phyloP scores from a whole-genome alignment of 2,329 filamentous ascomycete genomes.

The Graphium sp. region DNA sequence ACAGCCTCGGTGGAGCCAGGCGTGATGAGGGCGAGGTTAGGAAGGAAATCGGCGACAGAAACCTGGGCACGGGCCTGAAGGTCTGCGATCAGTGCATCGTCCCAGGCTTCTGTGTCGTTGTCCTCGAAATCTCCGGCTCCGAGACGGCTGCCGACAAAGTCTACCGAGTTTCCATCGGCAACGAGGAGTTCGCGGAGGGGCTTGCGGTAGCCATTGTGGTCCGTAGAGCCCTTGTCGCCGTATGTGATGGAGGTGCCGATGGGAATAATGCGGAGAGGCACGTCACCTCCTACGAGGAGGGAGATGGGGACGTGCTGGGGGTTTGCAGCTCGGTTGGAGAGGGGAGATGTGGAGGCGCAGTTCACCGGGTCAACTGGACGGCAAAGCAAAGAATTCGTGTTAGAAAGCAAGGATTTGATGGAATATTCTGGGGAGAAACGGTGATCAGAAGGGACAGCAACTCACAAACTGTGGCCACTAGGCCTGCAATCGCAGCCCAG shows the following conservation, averaged over 20 bases:
- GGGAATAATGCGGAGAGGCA: constrained; percentile 13
- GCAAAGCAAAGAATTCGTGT: too few species aligned
- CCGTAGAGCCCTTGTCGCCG: constrained; percentile 13
- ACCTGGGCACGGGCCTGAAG: constrained; percentile 13
- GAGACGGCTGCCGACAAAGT: constrained; percentile 18
- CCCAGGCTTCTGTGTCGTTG: constrained; percentile 19
- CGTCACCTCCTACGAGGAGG: constrained; percentile 2
- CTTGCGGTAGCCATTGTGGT: constrained; percentile 17
- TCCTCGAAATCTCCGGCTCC: constrained; percentile 16
- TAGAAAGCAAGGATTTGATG: too few species aligned
- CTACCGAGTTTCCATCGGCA: constrained; percentile 12
- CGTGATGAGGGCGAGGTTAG: constrained; percentile 20
- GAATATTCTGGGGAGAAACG: too few species aligned
- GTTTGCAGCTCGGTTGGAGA: too few species aligned
- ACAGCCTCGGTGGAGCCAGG: constrained; percentile 21
- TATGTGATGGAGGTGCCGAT: constrained; percentile 20
- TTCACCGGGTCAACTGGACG: too few species aligned
- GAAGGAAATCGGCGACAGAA: constrained; percentile 12
- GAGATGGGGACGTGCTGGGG: too few species aligned
- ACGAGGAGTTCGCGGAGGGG: constrained; percentile 16
- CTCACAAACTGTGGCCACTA: too few species aligned
- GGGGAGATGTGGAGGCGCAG: too few species aligned
- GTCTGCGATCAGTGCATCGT: constrained; percentile 15
- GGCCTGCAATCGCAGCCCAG: too few species aligned
- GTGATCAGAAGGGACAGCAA: too few species aligned